Evolutionary conservation across 306 rosid genomes (phyloP).

Genomic region (Sicyos edulis): DNA sequence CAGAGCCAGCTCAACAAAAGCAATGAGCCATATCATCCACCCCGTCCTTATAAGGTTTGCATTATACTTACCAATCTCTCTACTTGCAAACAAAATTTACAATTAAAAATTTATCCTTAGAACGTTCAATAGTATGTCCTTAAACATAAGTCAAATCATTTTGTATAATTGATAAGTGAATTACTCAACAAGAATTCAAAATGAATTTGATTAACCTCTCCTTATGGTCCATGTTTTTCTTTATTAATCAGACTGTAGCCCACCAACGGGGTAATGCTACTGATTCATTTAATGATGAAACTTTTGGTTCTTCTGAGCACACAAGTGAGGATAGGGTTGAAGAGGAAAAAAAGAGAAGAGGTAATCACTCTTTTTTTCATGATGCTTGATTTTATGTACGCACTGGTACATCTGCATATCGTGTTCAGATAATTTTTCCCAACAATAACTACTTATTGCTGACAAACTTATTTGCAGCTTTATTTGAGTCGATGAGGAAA

Average conservation of each 20-base stretch:
- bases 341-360: slow-evolving; percentile 98
- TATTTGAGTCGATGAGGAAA: slow-evolving; percentile 90
- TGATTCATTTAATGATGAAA: slow-evolving; percentile 68
- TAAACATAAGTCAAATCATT: not conserved
- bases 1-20: slow-evolving; percentile 47
- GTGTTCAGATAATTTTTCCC: not conserved
- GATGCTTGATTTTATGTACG: not conserved
- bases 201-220: not conserved
- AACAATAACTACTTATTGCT: not conserved
- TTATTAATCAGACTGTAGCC: slow-evolving; percentile 61
- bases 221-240: slow-evolving; percentile 12
- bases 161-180: not conserved
- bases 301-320: slow-evolving; percentile 77
- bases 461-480: slow-evolving; percentile 46
- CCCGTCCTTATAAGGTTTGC: slow-evolving; percentile 85
- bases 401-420: not conserved
- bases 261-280: slow-evolving; percentile 53
- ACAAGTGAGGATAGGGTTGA: slow-evolving; percentile 79
- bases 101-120: not conserved
- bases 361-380: slow-evolving; percentile 34
- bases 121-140: not conserved
- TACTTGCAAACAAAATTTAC: slow-evolving; percentile 5
- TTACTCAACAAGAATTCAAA: not conserved
- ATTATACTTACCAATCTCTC: not conserved
- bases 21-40: slow-evolving; percentile 89